Percentiles rank a stretch among this genome's conserved stretches.
Evolutionary conservation across 2,329 filamentous ascomycete genomes (phyloP).

Genomic region (Hypomyces perniciosus): DNA sequence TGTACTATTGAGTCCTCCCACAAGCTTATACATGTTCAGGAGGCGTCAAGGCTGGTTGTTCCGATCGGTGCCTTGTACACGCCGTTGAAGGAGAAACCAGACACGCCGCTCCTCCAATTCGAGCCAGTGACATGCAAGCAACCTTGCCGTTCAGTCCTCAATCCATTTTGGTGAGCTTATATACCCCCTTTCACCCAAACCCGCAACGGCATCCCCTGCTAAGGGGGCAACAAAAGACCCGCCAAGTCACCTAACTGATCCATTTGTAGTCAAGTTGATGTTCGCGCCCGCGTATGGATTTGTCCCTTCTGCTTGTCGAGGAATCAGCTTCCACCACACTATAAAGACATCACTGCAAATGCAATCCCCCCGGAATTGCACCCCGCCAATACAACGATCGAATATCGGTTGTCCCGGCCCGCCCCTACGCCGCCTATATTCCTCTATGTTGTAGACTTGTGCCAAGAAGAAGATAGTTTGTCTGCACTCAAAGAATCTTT

Average conservation of each 20-base stretch:
- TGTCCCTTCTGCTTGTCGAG: constrained; percentile 82
- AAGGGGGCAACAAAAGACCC: no score
- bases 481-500: constrained; percentile 79
- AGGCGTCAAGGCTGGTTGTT: constrained; percentile 89
- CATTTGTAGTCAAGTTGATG: constrained; percentile 65
- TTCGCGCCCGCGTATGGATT: constrained; percentile 79
- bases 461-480: constrained; percentile 81
- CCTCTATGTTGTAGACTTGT: constrained; percentile 80
- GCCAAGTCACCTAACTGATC: not conserved
- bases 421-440: constrained; percentile 85
- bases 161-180: constrained; percentile 79
- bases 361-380: constrained; percentile 80
- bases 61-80: constrained; percentile 96
- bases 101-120: constrained; percentile 85
- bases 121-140: constrained; percentile 96
- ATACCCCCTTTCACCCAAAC: not conserved
- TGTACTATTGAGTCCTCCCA: not conserved
- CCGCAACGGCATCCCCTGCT: no score
- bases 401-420: constrained; percentile 74
- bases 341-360: constrained; percentile 82
- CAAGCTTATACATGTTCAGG: constrained; percentile 43
- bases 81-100: constrained; percentile 87
- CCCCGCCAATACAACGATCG: constrained; percentile 79
- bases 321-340: constrained; percentile 76
- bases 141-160: constrained; percentile 91